Base-by-base conservation (phyloP, 768 basidiomycete species). In the Boletus patriciae region DNA sequence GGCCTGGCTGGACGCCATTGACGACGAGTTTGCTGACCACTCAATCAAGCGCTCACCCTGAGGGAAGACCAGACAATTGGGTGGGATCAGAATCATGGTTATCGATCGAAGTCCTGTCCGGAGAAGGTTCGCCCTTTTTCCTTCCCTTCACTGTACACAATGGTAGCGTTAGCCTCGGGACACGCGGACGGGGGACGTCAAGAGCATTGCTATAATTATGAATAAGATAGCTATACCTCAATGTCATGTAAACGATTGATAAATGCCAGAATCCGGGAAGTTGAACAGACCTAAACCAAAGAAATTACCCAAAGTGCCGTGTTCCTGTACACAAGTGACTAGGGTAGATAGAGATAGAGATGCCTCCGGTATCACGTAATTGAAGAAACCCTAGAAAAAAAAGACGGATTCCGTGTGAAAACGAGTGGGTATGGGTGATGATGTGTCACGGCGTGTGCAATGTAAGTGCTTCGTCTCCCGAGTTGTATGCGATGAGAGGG, bases 1-100 rank as follows among this genome's bases (percentile, higher is more conserved):
- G 38, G 70, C 62, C 3, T 92, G 87, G 86, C 66, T 89, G 16
- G 69, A 79, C 41, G 74, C 73, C 8, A 70, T 91, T 33, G 72
- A 75, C 18, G 64, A 73, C 6, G 83, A 84, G 58, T 58, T 78
- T 6, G 64, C 72, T n/a, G n/a, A n/a, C n/a, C n/a, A n/a, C 66
- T 77, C 15, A 73, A 73, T 43, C 70, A 74, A 34, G 70, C 83
- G 1, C 71, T 90, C 42, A 78, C 78, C 0, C 68, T 90, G 59
- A 74, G 73, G 42, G 76, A 77, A 48, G 81, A 86, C 61, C 76
- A 74, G 46, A 69, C 62, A 10, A 81, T 89, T 18, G 70, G 72
- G 45, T 91, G 85, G 84, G 76, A 82, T 23, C 67, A 73, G 18
- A n/a, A 52, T 82, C 23, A 81, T 83, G 77, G 58, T 65, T 27